Evolutionary conservation across 176 grass and related monocot species (phyloP).

Genomic region (Poa pratensis): DNA sequence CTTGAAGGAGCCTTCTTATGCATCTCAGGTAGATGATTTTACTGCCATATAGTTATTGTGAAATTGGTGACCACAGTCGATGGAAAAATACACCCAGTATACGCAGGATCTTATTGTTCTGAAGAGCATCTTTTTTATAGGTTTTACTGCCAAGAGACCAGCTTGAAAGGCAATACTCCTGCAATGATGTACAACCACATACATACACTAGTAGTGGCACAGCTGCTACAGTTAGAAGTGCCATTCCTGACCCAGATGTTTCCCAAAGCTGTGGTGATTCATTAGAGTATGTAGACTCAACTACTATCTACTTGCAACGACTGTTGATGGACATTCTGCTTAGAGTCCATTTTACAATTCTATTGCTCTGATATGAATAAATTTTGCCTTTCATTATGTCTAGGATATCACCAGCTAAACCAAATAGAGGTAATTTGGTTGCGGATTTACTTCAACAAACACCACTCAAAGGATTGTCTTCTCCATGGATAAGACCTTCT

Average conservation of each 20-base stretch:
- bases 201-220: slow-evolving; percentile 53
- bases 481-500: slow-evolving; percentile 82
- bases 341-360: slow-evolving; percentile 34
- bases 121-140: slow-evolving; percentile 49
- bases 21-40: slow-evolving; percentile 64
- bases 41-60: slow-evolving; percentile 30
- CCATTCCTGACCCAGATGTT: slow-evolving; percentile 85
- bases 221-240: slow-evolving; percentile 71
- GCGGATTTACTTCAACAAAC: slow-evolving; percentile 69
- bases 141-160: slow-evolving; percentile 70
- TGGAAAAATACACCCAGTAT: slow-evolving; percentile 15
- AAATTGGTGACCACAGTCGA: slow-evolving; percentile 29
- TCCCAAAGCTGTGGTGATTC: slow-evolving; percentile 56
- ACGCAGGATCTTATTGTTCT: slow-evolving; percentile 35
- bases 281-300: slow-evolving; percentile 65
- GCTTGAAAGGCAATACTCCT: slow-evolving; percentile 58
- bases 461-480: slow-evolving; percentile 61
- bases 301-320: slow-evolving; percentile 24
- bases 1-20: slow-evolving; percentile 70
- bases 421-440: slow-evolving; percentile 71
- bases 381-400: slow-evolving; percentile 42
- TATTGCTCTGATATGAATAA: slow-evolving; percentile 31
- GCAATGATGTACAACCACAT: slow-evolving; percentile 36
- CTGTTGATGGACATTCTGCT: slow-evolving; percentile 1
- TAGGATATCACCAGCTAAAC: slow-evolving; percentile 56